Evolutionary conservation across 257 asterid genomes (phyloP), one percentile per base, ranked within the genome.

Genomic region (Solanum sejunctum): DNA sequence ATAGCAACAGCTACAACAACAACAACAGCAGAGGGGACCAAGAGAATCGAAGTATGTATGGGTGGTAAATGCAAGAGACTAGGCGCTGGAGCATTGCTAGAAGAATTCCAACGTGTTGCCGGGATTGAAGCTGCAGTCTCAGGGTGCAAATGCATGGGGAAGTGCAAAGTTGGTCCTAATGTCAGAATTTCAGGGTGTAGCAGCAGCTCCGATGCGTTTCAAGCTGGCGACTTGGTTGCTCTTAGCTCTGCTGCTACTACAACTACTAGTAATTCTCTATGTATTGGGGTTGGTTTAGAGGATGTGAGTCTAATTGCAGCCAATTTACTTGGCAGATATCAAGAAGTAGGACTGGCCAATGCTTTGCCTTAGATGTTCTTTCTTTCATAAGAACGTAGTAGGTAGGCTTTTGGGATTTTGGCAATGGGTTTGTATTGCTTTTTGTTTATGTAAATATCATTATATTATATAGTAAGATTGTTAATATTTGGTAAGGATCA

Each of bases 91-190:
- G 88, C 86, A 12, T 36, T 94, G 47, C n/a, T 96, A 79, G 96
- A 92, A 28, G 92, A 93, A 82, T 91, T 96, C 36, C 92, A 88
- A 85, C 88, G 83, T 80, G 88, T 28, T 2, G 89, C 90, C 0
- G 99, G 97, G 57, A 81, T 85, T 8, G 95, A 93, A 88, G 93
- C 87, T 66, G 90, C 90, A 49, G 98, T 93, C 32, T 85, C 92
- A 1, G 97, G 96, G 16, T 95, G 99, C 92, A 96, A 93, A 87
- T 96, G 98, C 86, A 91, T 96, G 98, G 98, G 99, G 0, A 93
- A 92, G 85, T 96, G 99, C 88, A 89, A 88, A 4, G 89, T 90
- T n/a, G 99, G 97, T 7, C 99, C 99, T 1, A 92, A 90, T 86
- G 95, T 96, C 15, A 92, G 89, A 88, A 93, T 94, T 17, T 83